phyloP scores from a whole-genome alignment of 2,329 filamentous ascomycete genomes.

The Sphaerulina musiva region DNA sequence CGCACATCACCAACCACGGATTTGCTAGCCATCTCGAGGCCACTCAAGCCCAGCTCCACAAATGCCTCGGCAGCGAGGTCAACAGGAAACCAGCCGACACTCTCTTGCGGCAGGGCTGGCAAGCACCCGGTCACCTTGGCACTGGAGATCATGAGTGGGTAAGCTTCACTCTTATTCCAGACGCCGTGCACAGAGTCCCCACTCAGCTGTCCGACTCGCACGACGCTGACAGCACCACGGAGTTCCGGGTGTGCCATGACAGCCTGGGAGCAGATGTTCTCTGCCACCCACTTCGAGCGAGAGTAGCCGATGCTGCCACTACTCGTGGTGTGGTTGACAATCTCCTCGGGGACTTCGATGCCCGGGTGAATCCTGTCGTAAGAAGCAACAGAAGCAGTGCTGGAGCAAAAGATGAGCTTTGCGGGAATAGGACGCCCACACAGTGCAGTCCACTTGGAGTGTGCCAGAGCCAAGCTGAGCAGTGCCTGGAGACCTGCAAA shows the following conservation, averaged over 20 bases:
- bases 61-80: slow-evolving; percentile 42
- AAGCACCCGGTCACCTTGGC: slow-evolving; percentile 36
- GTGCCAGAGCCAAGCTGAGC: slow-evolving; percentile 40
- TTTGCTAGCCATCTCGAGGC: slow-evolving; percentile 1
- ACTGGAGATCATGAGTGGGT: slow-evolving; percentile 44
- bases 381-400: slow-evolving; percentile 38
- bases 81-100: slow-evolving; percentile 44
- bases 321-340: slow-evolving; percentile 38
- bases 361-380: slow-evolving; percentile 33
- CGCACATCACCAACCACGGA: slow-evolving; percentile 3
- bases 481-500: slow-evolving; percentile 47
- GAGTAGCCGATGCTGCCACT: slow-evolving; percentile 50
- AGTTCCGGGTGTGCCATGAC: slow-evolving; percentile 25
- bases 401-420: slow-evolving; percentile 47
- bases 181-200: slow-evolving; percentile 40
- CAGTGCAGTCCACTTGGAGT: slow-evolving; percentile 12
- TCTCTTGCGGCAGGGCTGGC: slow-evolving; percentile 36
- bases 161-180: slow-evolving; percentile 47
- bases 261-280: slow-evolving; percentile 46
- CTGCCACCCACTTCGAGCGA: slow-evolving; percentile 54
- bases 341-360: slow-evolving; percentile 37
- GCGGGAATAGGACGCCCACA: slow-evolving; percentile 16
- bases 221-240: slow-evolving; percentile 38
- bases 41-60: slow-evolving; percentile 31
- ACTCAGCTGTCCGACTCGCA: slow-evolving; percentile 45